Evolutionary conservation across 805 yeast species (phyloP), one percentile per base, ranked within the genome.

Genomic region (Wickerhamiella kurtzmanii): DNA sequence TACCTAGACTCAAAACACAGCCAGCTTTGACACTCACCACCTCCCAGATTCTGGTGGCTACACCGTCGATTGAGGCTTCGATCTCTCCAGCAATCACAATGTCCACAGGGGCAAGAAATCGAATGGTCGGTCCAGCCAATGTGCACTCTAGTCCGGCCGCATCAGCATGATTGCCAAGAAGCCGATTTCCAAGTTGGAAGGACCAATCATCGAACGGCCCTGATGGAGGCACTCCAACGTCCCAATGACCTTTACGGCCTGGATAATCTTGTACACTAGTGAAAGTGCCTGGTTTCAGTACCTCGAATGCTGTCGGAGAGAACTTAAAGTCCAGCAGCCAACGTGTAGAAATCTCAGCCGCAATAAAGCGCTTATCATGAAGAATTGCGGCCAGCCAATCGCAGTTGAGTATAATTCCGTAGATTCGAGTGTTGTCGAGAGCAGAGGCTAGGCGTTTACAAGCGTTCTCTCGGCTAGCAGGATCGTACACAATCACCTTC

Each of bases 141-240:
- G 96, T 89, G 48, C 83, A 71, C 67, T 88, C 97, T 61, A 88
- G 73, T 37, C 89, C 96, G 5, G 96, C 95, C 8, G 95, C 81
- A 43, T 73, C 69, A 53, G 71, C 67, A 56, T 80, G 75, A 64
- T 88, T 89, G 50, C 96, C 96, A 43, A 88, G 96, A 59, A 84
- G 77, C 61, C 83, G 71, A 69, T 88, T 88, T 17, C 94, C 95
- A 52, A 86, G 62, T 59, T 95, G 72, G 70, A 87, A 87, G 3
- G 95, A 79, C 58, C 80, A 87, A 51, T 79, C 76, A 65, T 88
- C 97, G 96, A 88, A 89, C 50, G 96, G 95, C 43, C 97, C 97
- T 36, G 95, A 84, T 8, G 96, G 96, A 25, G 97, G 97, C 48
- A 88, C 96, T 62, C 97, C 97, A 56, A 82, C 75, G 60, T 82